Base-by-base conservation (phyloP, 208 protist species). In the Trypanosoma scelopori region DNA sequence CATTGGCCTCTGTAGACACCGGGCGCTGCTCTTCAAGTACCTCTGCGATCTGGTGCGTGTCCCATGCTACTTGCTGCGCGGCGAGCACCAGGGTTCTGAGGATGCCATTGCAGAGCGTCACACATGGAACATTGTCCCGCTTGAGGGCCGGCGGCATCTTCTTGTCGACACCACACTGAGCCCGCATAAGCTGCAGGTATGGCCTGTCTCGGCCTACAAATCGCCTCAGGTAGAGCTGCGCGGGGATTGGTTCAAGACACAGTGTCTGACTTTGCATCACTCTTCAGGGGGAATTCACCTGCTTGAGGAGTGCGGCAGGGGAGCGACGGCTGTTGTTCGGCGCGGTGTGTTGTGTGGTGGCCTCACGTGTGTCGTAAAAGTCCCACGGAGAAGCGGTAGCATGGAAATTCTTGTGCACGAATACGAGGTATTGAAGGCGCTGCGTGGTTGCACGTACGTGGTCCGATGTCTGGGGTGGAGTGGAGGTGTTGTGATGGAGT, bases 231-330 rank as follows among this genome's bases (percentile, higher is more conserved):
- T 65, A 20, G 30, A 45, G 16, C 20, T 69, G 12, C 6, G 20
- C 13, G 23, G 1, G 23, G 37, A 59, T 22, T 69, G 53, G 64
- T 16, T 22, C 11, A 23, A 18, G 20, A 20, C 64, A 2, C 55
- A 62, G n/a, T 61, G 46, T 37, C 51, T 69, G 37, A 55, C 39
- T 35, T 30, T 69, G 15, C 25, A 18, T n/a, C 28, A 20, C 47
- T 25, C 35, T 46, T 50, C 48, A 0, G 51, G 9, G 3, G 18
- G 23, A 12, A 69, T 59, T 60, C 49, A 51, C 4, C 20, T 62
- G 3, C 39, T 71, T 15, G 66, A 71, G 49, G 66, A 71, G 56
- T 71, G 66, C 37, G 66, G 66, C 12, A 58, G 66, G 32, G 66
- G 66, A 12, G 32, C 66, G 1, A 65, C 66, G 6, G 66, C 66